These are phyloP conservation scores for Populus hybrid DNA, from an alignment of 441 rosid genomes.

Conservation along the genomic window DNA sequence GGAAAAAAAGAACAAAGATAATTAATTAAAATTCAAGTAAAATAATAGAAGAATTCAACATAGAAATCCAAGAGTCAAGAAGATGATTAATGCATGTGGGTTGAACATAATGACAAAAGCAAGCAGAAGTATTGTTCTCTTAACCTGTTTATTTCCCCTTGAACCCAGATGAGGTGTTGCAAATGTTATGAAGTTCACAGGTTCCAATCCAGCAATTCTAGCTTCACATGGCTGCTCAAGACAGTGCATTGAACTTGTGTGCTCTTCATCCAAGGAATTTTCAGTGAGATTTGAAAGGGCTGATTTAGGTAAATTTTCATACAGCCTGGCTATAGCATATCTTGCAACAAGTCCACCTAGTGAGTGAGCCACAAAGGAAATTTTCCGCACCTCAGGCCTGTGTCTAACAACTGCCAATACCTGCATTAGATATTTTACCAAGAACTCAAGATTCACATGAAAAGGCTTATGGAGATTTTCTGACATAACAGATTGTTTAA, in stretches of 20 bases:
- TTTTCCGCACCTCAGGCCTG: constrained; percentile 60
- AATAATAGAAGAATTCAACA: not conserved
- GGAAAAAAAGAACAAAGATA: too few relatives aligned
- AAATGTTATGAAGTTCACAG: constrained; percentile 88
- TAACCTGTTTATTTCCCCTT: constrained; percentile 84
- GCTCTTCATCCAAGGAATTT: constrained; percentile 25
- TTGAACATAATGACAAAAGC: not conserved
- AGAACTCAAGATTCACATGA: constrained; percentile 9
- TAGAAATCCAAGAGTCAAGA: not conserved
- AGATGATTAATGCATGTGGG: too few relatives aligned
- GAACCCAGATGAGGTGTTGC: constrained; percentile 99
- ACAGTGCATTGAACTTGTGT: constrained; percentile 21
- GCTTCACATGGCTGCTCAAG: constrained; percentile 35
- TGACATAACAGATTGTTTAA: not conserved
- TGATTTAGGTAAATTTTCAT: constrained; percentile 33
- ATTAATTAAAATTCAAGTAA: too few relatives aligned
- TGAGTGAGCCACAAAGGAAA: constrained; percentile 93
- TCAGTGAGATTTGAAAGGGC: constrained; percentile 10
- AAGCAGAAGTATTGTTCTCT: constrained; percentile 6
- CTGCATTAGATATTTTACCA: constrained; percentile 35
- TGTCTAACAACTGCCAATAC: constrained; percentile 59
- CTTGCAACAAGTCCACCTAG: constrained; percentile 95
- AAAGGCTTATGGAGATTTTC: not conserved
- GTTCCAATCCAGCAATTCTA: constrained; percentile 82
- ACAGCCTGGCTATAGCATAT: constrained; percentile 85